Evolutionary conservation across 2,329 filamentous ascomycete genomes (phyloP), one percentile per base, ranked within the genome.

Genomic region (Geosmithia putterillii): DNA sequence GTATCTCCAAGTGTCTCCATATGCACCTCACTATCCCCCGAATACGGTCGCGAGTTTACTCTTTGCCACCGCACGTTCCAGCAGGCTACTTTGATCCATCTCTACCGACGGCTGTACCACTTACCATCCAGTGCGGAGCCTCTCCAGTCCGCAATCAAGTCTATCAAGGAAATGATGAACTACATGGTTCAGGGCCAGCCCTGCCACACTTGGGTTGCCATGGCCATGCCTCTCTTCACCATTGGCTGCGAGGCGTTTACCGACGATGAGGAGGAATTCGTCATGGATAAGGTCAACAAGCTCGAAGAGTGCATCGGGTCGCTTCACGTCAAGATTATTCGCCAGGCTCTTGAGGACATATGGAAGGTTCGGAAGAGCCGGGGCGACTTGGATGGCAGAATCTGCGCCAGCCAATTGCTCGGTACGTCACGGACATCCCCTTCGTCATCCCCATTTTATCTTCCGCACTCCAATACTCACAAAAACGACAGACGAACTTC

Each of bases 121-220:
- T 4, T 55, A 0, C 45, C 54, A 0, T 57, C 55, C 0, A 35
- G 45, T 0, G 54, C 54, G 0, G 20, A 46, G 2, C 44, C 38
- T 0, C 52, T 57, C 10, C 50, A 48, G 2, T 20, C 38, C 4
- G 55, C 55, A 0, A 42, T 57, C 2, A 14, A 41, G 0, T 45
- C 38, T 0, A 56, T 57, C 0, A 48, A 46, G 2, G 44, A 18
- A 0, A 56, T 57, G 52, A 48, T 57, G 0, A 48, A 40, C 5
- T 53, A 52, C 2, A 57, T 57, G 55, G 48, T 51, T 0, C 55
- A 57, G 12, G 55, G 54, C 0, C 49, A 55, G 17, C 53, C 55
- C 0, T 56, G 54, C 7, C 53, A 56, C n/a, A 56, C 55, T 0
- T 57, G 55, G 55, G 55, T 57, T 2, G 55, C 54, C 0, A 57